A percentile compares a stretch with the other conserved stretches of the same genome.
Evolutionary conservation across 805 yeast species (phyloP).

Genomic region (Spathaspora girioi): DNA sequence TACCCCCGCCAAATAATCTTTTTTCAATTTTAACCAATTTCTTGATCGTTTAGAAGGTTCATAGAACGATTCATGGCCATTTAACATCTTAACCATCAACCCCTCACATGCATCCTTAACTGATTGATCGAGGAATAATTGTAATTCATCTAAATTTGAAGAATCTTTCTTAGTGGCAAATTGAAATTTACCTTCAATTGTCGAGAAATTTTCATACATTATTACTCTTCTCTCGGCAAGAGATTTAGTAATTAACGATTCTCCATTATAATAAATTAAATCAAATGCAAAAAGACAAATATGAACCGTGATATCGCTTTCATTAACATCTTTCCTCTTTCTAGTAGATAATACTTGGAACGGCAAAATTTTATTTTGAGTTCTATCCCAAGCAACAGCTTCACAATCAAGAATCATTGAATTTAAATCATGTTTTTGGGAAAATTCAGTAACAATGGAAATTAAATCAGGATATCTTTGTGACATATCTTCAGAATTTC

Average conservation of each 20-base stretch:
- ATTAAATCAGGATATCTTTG: slow-evolving; percentile 90
- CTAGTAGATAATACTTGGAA: slow-evolving; percentile 92
- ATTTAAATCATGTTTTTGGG: slow-evolving; percentile 25
- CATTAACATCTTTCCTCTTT: slow-evolving; percentile 88
- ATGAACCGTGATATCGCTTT: slow-evolving; percentile 81
- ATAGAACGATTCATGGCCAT: slow-evolving; percentile 76
- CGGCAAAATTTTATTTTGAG: slow-evolving; percentile 75
- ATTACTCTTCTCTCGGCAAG: slow-evolving; percentile 66
- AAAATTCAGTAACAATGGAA: slow-evolving; percentile 59
- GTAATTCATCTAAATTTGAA: slow-evolving; percentile 69
- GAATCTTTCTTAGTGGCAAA: slow-evolving; percentile 77
- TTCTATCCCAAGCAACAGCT: slow-evolving; percentile 95
- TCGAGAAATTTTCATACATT: slow-evolving; percentile 52
- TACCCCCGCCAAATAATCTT: slow-evolving; percentile 90
- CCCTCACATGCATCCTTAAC: slow-evolving; percentile 93
- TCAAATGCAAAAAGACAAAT: slow-evolving; percentile 95
- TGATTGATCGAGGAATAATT: slow-evolving; percentile 80
- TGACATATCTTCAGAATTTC: slow-evolving; percentile 97
- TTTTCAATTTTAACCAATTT: slow-evolving; percentile 93
- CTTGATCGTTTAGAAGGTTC: slow-evolving; percentile 94
- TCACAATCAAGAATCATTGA: slow-evolving; percentile 89
- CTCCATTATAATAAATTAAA: slow-evolving; percentile 68
- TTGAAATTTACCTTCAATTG: slow-evolving; percentile 72
- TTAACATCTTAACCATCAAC: slow-evolving; percentile 86
- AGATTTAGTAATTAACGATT: slow-evolving; percentile 62